phyloP scores from a whole-genome alignment of 2,329 filamentous ascomycete species.

The Lecanicillium sp. region DNA sequence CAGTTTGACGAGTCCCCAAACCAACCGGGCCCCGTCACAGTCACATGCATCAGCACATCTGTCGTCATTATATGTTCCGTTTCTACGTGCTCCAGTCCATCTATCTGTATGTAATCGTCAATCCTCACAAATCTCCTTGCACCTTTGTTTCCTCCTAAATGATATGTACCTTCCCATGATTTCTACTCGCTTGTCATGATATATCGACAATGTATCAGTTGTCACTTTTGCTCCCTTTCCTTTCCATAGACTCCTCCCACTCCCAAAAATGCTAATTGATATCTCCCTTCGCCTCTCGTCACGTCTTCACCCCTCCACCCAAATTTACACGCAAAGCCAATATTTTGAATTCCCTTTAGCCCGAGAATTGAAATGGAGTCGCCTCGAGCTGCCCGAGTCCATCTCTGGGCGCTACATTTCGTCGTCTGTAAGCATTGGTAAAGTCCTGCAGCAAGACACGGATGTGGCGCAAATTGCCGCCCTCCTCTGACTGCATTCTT shows the following conservation, averaged over 20 bases:
- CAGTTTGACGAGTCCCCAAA: too few species aligned
- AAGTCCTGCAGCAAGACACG: constrained; percentile 88
- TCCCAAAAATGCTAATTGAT: constrained; percentile 12
- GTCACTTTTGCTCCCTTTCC: too few species aligned
- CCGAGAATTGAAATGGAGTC: constrained; percentile 72
- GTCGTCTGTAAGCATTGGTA: constrained; percentile 83
- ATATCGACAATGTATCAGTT: background rate
- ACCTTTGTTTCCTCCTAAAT: too few species aligned
- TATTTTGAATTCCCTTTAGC: constrained; percentile 16
- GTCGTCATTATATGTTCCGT: too few species aligned
- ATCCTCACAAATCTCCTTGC: too few species aligned
- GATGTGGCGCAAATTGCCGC: constrained; percentile 61
- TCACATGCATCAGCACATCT: too few species aligned
- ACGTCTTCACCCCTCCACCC: constrained; percentile 8
- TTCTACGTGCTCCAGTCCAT: too few species aligned
- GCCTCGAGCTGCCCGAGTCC: constrained; percentile 83
- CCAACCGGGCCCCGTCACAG: too few species aligned
- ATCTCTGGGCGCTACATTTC: constrained; percentile 92
- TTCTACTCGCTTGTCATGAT: too few species aligned
- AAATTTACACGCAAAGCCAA: constrained; percentile 5
- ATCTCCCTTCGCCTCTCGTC: constrained; percentile 5
- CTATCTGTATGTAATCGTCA: too few species aligned
- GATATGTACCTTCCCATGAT: too few species aligned
- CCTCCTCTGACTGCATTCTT: constrained; percentile 58
- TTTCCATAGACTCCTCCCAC: constrained; percentile 1